Evolutionary conservation across 2,329 filamentous ascomycete species (phyloP).

Genomic region (Graphilbum fragrans): DNA sequence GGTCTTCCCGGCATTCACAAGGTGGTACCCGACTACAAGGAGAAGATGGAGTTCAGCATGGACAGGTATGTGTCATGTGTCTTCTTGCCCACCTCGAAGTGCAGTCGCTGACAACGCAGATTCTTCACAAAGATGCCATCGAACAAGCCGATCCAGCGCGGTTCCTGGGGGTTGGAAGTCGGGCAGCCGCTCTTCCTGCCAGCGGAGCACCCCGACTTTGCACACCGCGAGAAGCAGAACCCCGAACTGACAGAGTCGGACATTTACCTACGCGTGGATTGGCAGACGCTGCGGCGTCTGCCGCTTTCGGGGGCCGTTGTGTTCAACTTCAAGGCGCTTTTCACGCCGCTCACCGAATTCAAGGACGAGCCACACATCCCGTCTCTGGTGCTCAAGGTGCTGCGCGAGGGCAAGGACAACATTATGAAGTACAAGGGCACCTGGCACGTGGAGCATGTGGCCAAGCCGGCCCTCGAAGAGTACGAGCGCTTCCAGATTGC

Average conservation of each 20-base stretch:
- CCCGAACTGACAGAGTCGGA: conserved; percentile 35
- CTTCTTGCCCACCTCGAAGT: background rate
- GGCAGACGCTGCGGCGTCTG: conserved; percentile 73
- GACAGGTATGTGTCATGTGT: too few relatives aligned
- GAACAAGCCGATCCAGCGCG: conserved; percentile 66
- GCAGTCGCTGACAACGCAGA: background rate
- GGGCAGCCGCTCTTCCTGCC: conserved; percentile 53
- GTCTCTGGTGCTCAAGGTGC: conserved; percentile 51
- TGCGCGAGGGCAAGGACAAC: conserved; percentile 44
- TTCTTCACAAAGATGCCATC: conserved; percentile 48
- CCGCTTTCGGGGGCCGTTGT: conserved; percentile 64
- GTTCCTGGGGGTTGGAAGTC: conserved; percentile 73
- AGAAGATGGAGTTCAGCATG: conserved; percentile 83
- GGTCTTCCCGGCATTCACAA: conserved; percentile 60
- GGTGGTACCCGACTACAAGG: conserved; percentile 69
- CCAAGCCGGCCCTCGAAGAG: background rate
- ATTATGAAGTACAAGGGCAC: conserved; percentile 6
- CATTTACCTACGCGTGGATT: conserved; percentile 66
- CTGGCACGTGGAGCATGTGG: conserved; percentile 3
- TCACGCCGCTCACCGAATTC: conserved; percentile 62
- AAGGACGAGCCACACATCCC: conserved; percentile 63
- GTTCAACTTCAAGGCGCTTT: conserved; percentile 83
- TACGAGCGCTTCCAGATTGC: conserved; percentile 1
- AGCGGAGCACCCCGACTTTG: conserved; percentile 42
- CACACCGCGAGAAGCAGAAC: conserved; percentile 16